These are phyloP conservation scores for Colletotrichum sp. DNA, from an alignment of 2,329 filamentous ascomycete species.

Conservation along the genomic window DNA sequence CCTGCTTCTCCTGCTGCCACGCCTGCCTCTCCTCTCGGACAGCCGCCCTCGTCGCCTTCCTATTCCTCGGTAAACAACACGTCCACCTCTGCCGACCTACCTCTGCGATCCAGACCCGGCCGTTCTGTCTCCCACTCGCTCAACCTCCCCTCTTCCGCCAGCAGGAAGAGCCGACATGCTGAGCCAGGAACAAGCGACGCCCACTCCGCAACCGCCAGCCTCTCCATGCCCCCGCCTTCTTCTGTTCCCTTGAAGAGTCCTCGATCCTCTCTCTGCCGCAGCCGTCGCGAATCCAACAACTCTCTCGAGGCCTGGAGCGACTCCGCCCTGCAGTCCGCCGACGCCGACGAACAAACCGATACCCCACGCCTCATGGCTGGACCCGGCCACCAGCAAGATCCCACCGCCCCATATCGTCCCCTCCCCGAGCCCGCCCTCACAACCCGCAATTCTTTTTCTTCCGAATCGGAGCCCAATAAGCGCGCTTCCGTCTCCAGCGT, in stretches of 20 bases:
- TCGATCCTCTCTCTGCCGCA: conserved; percentile 44
- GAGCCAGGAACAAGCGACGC: conserved; percentile 64
- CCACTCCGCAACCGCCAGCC: conserved; percentile 63
- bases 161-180: conserved; percentile 62
- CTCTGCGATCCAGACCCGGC: conserved; percentile 20
- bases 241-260: conserved; percentile 46
- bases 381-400: conserved; percentile 32
- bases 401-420: conserved; percentile 31
- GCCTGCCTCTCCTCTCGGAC: conserved; percentile 17
- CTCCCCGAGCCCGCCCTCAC: conserved; percentile 56
- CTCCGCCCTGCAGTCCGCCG: conserved; percentile 44
- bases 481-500: conserved; percentile 76
- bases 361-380: conserved; percentile 49
- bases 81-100: background rate
- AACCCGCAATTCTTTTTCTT: conserved; percentile 53
- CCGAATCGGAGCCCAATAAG: conserved; percentile 58
- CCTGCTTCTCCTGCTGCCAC: conserved; percentile 22
- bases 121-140: conserved; percentile 37
- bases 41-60: background rate
- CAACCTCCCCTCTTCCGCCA: conserved; percentile 51
- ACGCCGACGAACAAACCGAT: conserved; percentile 51
- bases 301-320: conserved; percentile 46
- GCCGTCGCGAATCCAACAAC: conserved; percentile 47
- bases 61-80: background rate
- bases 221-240: conserved; percentile 67